Conservation (phyloP, 495 filamentous ascomycete species). For the Penicillium longicatenatum region DNA sequence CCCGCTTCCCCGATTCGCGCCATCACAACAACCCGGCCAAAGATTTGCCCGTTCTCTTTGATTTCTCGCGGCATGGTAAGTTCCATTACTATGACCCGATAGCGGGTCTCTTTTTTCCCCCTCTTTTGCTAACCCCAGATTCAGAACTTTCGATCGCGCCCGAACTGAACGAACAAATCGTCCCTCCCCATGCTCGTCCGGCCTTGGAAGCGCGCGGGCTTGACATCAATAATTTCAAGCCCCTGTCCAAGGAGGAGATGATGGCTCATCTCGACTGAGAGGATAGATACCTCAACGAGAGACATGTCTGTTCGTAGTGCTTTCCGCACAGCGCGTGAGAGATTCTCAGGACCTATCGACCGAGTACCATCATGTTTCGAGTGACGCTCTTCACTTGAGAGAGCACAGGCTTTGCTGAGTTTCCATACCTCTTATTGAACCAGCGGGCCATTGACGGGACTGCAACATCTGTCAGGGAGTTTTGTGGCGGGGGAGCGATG, state of each 20-base stretch:
- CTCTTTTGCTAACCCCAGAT: conserved; percentile 9
- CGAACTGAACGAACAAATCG: conserved; percentile 79
- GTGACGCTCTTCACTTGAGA: conserved; percentile 33
- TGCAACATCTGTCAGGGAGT: conserved; percentile 27
- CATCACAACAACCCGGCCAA: conserved; percentile 73
- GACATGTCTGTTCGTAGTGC: conserved; percentile 37
- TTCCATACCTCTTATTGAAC: conserved; percentile 16
- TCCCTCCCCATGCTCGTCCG: conserved; percentile 78
- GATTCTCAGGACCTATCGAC: conserved; percentile 31
- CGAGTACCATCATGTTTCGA: conserved; percentile 39
- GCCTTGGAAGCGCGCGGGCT: conserved; percentile 74
- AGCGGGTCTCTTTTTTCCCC: neutral
- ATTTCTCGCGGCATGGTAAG: conserved; percentile 93
- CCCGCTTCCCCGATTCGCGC: conserved; percentile 89
- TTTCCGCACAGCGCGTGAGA: conserved; percentile 32
- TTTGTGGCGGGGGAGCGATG: conserved; percentile 23
- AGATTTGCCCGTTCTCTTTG: conserved; percentile 86
- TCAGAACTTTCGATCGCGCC: conserved; percentile 94
- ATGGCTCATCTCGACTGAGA: conserved; percentile 94
- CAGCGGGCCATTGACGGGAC: conserved; percentile 16
- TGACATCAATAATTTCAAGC: conserved; percentile 91
- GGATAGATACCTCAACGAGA: conserved; percentile 40
- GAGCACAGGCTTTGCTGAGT: conserved; percentile 14
- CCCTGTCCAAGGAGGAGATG: conserved; percentile 92
- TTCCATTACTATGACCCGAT: conserved; percentile 11